phyloP scores from a whole-genome alignment of 345 rosid species.

The Cochlearia excelsa region DNA sequence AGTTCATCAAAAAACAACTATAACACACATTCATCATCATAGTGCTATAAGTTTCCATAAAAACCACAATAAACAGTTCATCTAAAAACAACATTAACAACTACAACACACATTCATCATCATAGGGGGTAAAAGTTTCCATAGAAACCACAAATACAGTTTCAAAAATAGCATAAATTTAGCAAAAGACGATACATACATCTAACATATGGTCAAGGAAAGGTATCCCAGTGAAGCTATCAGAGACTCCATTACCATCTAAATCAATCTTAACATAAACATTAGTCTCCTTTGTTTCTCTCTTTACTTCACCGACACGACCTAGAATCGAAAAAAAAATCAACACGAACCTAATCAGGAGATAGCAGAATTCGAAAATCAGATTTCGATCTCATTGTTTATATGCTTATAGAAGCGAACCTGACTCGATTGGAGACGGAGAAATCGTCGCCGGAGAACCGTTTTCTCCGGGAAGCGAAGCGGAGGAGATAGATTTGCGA shows the following conservation, averaged over 20 bases:
- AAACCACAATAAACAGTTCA: too few species aligned
- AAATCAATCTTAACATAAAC: conserved; percentile 69
- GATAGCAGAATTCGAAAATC: too few species aligned
- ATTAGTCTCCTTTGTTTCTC: conserved; percentile 83
- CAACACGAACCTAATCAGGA: not conserved
- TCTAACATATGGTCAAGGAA: conserved; percentile 95
- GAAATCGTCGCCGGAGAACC: conserved; percentile 14
- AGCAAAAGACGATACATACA: conserved; percentile 35
- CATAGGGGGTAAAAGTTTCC: too few species aligned
- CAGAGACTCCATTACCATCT: conserved; percentile 85
- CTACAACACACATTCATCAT: too few species aligned
- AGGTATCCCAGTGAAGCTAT: conserved; percentile 69
- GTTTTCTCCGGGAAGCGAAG: conserved; percentile 23
- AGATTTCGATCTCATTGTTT: too few species aligned
- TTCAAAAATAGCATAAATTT: too few species aligned
- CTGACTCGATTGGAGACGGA: conserved; percentile 21
- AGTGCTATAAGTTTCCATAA: too few species aligned
- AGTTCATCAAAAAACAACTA: not conserved
- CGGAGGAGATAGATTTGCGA: conserved; percentile 19
- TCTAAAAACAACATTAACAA: too few species aligned
- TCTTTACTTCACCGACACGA: conserved; percentile 74
- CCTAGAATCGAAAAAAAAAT: not conserved
- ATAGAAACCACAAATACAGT: too few species aligned
- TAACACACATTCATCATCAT: too few species aligned
- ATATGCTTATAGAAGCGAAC: not conserved